These are phyloP conservation scores for Coniosporium apollinis DNA, from an alignment of 495 filamentous ascomycete genomes.

Conservation along the genomic window DNA sequence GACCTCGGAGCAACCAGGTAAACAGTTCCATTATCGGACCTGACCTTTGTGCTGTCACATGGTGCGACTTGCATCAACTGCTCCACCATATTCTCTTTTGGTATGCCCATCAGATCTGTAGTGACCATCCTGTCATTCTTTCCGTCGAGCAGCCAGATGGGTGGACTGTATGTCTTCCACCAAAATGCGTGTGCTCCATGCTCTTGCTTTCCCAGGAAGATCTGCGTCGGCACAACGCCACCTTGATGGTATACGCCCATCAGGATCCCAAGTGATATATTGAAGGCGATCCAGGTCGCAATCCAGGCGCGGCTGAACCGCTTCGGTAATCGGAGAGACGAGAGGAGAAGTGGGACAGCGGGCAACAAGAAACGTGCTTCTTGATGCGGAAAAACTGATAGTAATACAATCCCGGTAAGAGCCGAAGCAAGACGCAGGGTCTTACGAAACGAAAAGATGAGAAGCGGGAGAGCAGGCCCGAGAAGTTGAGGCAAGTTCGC, in stretches of 20 bases:
- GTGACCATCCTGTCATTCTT: slow-evolving; percentile 50
- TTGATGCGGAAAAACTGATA: slow-evolving; percentile 82
- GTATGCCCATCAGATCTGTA: slow-evolving; percentile 66
- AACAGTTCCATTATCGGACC: slow-evolving; percentile 13
- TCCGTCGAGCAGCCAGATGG: slow-evolving; percentile 75
- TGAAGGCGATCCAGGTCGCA: slow-evolving; percentile 66
- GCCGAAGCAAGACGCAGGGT: slow-evolving; percentile 54
- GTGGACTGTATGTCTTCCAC: slow-evolving; percentile 97
- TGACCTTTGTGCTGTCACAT: slow-evolving; percentile 13
- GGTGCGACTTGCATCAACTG: not conserved
- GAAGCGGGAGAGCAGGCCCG: slow-evolving; percentile 63
- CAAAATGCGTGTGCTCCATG: slow-evolving; percentile 59
- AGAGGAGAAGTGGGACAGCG: slow-evolving; percentile 71
- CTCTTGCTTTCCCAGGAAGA: slow-evolving; percentile 23
- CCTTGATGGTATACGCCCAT: slow-evolving; percentile 95
- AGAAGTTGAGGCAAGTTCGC: slow-evolving; percentile 78
- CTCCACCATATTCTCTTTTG: slow-evolving; percentile 25
- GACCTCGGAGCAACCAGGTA: slow-evolving; percentile 33
- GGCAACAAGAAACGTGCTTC: slow-evolving; percentile 90
- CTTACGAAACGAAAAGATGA: slow-evolving; percentile 35
- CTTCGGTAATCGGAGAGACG: slow-evolving; percentile 55
- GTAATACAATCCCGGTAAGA: slow-evolving; percentile 57
- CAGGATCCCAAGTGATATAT: slow-evolving; percentile 54
- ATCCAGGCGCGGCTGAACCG: slow-evolving; percentile 38
- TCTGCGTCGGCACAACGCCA: slow-evolving; percentile 70